Conservation (phyloP, 805 yeast species). For the Zygotorulaspora danielsina region DNA sequence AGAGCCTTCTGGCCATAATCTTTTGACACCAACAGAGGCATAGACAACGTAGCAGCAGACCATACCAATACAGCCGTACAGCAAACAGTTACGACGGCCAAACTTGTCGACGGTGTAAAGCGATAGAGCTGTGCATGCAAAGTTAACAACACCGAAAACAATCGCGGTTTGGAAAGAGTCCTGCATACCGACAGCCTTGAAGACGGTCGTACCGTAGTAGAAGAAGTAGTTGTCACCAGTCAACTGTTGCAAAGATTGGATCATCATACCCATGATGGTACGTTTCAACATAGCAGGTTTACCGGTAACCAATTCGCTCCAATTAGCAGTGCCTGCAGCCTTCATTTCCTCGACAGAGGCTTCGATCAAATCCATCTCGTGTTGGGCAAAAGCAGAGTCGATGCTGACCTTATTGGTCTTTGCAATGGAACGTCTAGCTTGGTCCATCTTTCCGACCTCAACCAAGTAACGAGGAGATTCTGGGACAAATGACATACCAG, state of each 20-base stretch:
- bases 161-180: constrained; percentile 61
- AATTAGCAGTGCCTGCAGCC: constrained; percentile 60
- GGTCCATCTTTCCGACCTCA: constrained; percentile 52
- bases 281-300: constrained; percentile 54
- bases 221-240: constrained; percentile 68
- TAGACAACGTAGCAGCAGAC: constrained; percentile 45
- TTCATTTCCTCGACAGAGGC: constrained; percentile 59
- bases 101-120: constrained; percentile 50
- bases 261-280: constrained; percentile 49
- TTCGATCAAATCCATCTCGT: constrained; percentile 55
- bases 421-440: constrained; percentile 57
- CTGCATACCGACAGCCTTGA: constrained; percentile 55
- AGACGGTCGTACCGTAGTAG: constrained; percentile 63
- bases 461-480: constrained; percentile 72
- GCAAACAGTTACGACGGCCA: constrained; percentile 50
- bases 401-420: constrained; percentile 50
- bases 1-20: constrained; percentile 39
- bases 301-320: constrained; percentile 64
- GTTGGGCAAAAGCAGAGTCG: constrained; percentile 51
- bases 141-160: constrained; percentile 58
- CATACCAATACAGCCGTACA: constrained; percentile 51
- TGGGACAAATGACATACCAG: constrained; percentile 52
- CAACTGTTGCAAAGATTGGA: constrained; percentile 67
- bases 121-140: constrained; percentile 52
- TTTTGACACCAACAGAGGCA: constrained; percentile 61